Conservation (phyloP, 495 filamentous ascomycete genomes). For the Neurospora tetraspora region DNA sequence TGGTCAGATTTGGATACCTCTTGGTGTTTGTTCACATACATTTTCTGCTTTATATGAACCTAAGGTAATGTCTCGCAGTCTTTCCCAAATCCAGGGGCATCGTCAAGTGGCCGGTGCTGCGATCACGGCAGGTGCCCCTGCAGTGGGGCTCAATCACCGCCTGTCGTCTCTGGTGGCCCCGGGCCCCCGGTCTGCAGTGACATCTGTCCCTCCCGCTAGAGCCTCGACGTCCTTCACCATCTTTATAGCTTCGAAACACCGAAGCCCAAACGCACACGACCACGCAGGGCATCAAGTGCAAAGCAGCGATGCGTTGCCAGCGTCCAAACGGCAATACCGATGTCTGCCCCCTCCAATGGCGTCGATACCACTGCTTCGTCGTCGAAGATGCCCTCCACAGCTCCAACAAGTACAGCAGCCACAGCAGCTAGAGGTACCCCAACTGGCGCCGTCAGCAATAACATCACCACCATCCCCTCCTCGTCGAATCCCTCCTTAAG, state of each 20-base stretch:
- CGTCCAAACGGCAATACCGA: slow-evolving; percentile 19
- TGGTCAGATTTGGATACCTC: neutral
- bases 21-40: neutral
- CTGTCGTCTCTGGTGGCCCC: neutral
- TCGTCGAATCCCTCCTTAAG: slow-evolving; percentile 1
- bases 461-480: neutral
- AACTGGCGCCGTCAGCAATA: slow-evolving; percentile 1
- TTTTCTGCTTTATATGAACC: neutral
- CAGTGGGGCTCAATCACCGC: neutral
- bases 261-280: neutral
- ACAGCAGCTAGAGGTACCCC: slow-evolving; percentile 1
- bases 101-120: neutral
- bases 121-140: neutral
- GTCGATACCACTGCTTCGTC: slow-evolving; percentile 14
- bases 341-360: slow-evolving; percentile 32
- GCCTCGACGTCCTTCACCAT: neutral
- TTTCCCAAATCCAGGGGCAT: neutral
- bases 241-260: neutral
- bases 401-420: slow-evolving; percentile 2
- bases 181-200: neutral
- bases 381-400: slow-evolving; percentile 14
- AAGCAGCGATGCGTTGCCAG: slow-evolving; percentile 25
- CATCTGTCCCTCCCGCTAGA: neutral
- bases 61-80: neutral
- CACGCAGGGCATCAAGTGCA: neutral